Percentiles rank a stretch among this genome's conserved stretches.
phyloP scores from a whole-genome alignment of 768 basidiomycete species.

The Amanita pseudoporphyria region DNA sequence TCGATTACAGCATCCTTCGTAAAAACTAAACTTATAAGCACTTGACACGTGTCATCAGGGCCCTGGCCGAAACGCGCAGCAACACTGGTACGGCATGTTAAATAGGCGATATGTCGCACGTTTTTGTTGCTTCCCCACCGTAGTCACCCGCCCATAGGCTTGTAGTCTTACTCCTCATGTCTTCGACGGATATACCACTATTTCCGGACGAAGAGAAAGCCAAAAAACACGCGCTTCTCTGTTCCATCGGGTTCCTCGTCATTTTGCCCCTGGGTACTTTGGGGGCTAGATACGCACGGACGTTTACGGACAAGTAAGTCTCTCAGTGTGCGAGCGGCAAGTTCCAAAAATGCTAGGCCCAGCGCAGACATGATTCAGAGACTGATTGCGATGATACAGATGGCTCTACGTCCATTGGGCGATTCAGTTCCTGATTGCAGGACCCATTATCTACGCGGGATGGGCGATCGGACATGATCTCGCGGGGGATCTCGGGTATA shows the following conservation, averaged over 20 bases:
- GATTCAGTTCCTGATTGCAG: slow-evolving; percentile 40
- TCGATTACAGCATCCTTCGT: too few relatives aligned
- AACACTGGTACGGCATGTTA: not conserved
- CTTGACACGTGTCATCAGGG: too few relatives aligned
- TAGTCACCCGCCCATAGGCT: not conserved
- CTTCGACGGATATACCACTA: not conserved
- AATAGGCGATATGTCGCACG: not conserved
- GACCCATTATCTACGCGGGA: slow-evolving; percentile 44
- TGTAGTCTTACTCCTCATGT: not conserved
- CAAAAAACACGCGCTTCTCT: slow-evolving; percentile 42
- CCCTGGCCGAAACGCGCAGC: not conserved
- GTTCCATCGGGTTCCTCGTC: slow-evolving; percentile 42
- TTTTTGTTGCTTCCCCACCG: not conserved
- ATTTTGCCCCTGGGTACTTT: slow-evolving; percentile 51
- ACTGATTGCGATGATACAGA: slow-evolving; percentile 14
- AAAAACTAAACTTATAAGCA: too few relatives aligned
- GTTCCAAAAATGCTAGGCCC: too few relatives aligned
- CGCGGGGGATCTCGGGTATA: slow-evolving; percentile 19
- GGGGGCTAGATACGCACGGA: slow-evolving; percentile 44
- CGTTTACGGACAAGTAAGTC: slow-evolving; percentile 36
- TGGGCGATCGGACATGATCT: slow-evolving; percentile 33
- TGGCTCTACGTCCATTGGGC: slow-evolving; percentile 43
- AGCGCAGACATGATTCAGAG: not conserved
- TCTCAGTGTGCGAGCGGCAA: not conserved
- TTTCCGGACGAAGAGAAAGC: slow-evolving; percentile 25